phyloP scores from a whole-genome alignment of 768 basidiomycete species.

The Termitomyces sp. region DNA sequence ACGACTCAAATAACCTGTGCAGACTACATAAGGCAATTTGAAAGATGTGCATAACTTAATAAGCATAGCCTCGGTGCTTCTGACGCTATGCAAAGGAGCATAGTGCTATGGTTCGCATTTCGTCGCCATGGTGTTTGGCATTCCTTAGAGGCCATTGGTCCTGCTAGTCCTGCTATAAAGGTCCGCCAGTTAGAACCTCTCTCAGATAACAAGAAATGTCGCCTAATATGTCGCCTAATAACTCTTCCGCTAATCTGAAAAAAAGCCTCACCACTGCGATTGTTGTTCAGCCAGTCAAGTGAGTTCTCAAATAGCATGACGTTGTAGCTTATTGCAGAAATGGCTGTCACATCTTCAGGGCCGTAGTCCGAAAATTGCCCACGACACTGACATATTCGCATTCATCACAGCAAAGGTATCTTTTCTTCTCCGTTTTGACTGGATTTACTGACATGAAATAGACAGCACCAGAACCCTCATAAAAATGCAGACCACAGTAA shows the following conservation, averaged over 20 bases:
- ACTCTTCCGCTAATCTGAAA: not conserved
- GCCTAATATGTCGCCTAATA: not conserved
- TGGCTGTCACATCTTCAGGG: not conserved
- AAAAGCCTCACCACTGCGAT: not conserved
- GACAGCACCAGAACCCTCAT: not conserved
- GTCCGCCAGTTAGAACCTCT: not conserved
- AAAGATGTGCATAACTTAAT: not conserved
- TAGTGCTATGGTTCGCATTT: no score
- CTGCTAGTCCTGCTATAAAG: not conserved
- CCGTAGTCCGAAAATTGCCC: no score
- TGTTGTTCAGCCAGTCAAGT: not conserved
- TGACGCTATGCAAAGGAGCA: no score
- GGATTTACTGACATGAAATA: not conserved
- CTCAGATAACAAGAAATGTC: not conserved
- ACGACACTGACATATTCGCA: no score
- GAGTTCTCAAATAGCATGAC: not conserved
- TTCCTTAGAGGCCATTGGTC: not conserved
- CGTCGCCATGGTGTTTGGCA: no score
- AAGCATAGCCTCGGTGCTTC: not conserved
- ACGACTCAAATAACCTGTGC: not conserved
- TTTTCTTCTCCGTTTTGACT: not conserved
- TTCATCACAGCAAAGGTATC: not conserved
- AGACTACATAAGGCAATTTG: not conserved
- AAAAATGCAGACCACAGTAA: not conserved
- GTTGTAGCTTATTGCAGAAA: not conserved